Conservation (phyloP, 169 alveolate species). For the Eimeria acervulina region DNA sequence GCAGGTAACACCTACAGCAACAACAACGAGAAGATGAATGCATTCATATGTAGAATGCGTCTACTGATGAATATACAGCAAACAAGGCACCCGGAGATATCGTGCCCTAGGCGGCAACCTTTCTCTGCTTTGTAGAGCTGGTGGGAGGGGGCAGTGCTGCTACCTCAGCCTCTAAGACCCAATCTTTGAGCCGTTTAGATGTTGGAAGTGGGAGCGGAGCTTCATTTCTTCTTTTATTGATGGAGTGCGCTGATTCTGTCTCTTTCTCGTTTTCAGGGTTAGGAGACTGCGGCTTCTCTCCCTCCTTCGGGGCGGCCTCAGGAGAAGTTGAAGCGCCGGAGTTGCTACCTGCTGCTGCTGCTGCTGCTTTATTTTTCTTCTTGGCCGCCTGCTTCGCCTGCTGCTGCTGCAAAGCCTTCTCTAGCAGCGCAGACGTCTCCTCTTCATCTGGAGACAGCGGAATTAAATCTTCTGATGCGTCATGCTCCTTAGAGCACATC, state of each 20-base stretch:
- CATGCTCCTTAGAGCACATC: conserved; percentile 78
- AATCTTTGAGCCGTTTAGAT: conserved; percentile 33
- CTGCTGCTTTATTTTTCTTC: not conserved
- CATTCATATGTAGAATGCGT: too few species aligned
- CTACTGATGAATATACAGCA: too few species aligned
- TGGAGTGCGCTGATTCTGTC: not conserved
- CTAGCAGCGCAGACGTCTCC: conserved; percentile 41
- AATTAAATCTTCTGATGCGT: conserved; percentile 70
- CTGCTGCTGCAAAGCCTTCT: conserved; percentile 40
- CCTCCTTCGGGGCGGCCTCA: not conserved
- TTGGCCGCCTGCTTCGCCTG: conserved; percentile 60
- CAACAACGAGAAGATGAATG: not conserved
- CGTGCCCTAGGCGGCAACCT: not conserved
- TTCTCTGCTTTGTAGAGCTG: conserved; percentile 5
- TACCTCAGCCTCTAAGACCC: conserved; percentile 54
- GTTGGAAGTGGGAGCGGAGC: not conserved
- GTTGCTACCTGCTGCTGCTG: not conserved
- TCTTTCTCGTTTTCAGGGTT: not conserved
- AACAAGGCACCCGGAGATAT: too few species aligned
- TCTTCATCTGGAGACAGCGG: conserved; percentile 82
- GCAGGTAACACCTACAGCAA: not conserved
- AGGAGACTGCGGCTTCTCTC: not conserved
- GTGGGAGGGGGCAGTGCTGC: not conserved
- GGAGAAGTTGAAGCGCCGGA: not conserved
- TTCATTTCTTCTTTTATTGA: not conserved